Conservation (phyloP, 1,284 basidiomycete species). For the Puccinia hordei region DNA sequence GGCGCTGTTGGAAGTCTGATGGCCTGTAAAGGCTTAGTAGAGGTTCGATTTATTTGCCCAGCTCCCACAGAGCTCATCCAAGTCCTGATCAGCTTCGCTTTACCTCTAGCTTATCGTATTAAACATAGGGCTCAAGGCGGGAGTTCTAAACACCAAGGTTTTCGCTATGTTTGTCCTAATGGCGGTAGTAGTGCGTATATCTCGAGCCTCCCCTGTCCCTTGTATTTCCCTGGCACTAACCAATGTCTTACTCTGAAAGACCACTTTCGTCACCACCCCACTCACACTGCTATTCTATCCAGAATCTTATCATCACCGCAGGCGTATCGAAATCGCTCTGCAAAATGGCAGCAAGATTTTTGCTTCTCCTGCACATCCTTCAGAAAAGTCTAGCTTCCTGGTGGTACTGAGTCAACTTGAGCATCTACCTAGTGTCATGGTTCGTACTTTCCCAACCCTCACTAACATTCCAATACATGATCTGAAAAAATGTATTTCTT, state of each 20-base stretch:
- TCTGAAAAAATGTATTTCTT: neutral
- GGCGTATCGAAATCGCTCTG: constrained; percentile 52
- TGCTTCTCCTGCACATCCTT: neutral
- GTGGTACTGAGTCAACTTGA: constrained; percentile 89
- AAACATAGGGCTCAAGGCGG: constrained; percentile 80
- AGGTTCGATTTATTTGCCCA: constrained; percentile 21
- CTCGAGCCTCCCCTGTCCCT: neutral
- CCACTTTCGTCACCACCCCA: constrained; percentile 61
- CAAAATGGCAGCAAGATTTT: constrained; percentile 7
- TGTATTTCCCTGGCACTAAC: neutral
- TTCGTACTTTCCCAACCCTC: constrained; percentile 57
- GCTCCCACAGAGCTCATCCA: constrained; percentile 55
- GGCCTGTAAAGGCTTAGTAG: constrained; percentile 81
- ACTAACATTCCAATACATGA: constrained; percentile 51
- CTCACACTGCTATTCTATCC: constrained; percentile 61
- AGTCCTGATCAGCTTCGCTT: constrained; percentile 62
- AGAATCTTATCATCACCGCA: constrained; percentile 59
- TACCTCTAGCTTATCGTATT: constrained; percentile 75
- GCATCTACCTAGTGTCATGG: constrained; percentile 69
- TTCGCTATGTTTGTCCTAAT: constrained; percentile 87
- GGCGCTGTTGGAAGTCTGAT: constrained; percentile 85
- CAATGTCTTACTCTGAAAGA: constrained; percentile 38
- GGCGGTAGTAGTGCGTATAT: constrained; percentile 70
- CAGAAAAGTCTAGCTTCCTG: constrained; percentile 67
- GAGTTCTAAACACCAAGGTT: constrained; percentile 70